phyloP scores from a whole-genome alignment of 1,284 basidiomycete species.

The Cryptococcus sp. region DNA sequence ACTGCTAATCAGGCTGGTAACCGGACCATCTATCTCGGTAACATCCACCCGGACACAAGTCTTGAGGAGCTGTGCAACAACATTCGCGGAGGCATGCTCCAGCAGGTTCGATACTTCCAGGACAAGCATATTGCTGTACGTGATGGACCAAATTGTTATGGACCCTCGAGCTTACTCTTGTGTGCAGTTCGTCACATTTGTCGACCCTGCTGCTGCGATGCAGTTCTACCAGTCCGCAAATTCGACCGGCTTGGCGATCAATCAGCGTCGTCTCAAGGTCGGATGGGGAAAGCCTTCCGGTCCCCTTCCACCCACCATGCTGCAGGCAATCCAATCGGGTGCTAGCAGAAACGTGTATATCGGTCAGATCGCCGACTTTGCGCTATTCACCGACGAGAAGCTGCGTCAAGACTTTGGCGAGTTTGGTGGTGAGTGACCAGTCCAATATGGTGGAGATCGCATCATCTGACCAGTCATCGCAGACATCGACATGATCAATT shows the following conservation, averaged over 20 bases:
- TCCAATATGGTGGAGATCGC: background rate
- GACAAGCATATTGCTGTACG: conserved; percentile 89
- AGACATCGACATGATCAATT: conserved; percentile 91
- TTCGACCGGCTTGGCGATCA: conserved; percentile 81
- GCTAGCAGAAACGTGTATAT: conserved; percentile 94
- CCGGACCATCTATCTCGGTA: conserved; percentile 87
- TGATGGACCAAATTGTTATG: conserved; percentile 17
- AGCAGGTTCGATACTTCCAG: conserved; percentile 83
- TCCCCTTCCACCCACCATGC: conserved; percentile 69
- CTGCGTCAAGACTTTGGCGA: conserved; percentile 86
- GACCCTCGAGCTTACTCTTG: conserved; percentile 17
- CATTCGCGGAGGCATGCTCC: conserved; percentile 82
- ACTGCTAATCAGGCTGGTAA: conserved; percentile 56
- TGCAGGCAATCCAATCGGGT: conserved; percentile 83
- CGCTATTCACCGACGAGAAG: conserved; percentile 78
- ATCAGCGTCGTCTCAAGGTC: conserved; percentile 86
- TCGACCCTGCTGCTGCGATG: conserved; percentile 83
- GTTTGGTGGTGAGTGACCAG: conserved; percentile 64
- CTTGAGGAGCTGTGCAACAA: conserved; percentile 91
- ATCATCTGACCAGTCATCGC: background rate
- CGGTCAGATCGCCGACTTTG: conserved; percentile 89
- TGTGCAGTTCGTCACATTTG: conserved; percentile 80
- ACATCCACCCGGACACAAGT: conserved; percentile 89
- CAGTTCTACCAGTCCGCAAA: conserved; percentile 88
- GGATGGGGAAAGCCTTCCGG: conserved; percentile 94